Base-by-base conservation (phyloP, 2,329 filamentous ascomycete genomes). In the Fusarium albosuccineum region DNA sequence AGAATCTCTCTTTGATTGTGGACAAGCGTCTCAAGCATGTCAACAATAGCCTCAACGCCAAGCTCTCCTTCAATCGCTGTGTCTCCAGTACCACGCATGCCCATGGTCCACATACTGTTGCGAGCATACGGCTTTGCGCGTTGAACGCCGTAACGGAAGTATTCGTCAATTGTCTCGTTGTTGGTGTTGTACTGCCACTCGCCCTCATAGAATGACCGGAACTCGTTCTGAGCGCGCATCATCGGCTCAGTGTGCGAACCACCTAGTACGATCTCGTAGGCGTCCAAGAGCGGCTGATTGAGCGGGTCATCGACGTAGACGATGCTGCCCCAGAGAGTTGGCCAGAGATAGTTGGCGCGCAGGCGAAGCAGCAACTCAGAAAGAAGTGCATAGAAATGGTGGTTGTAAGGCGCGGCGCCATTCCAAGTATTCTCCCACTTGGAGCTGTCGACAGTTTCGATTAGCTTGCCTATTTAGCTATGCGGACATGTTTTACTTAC, bases 281-380 rank as follows among this genome's bases (percentile, higher is more conserved):
- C 89, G 70, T 93, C 89, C 0, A 91, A 89, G 6, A 92, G 82
- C 0, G 88, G 86, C 73, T 92, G 89, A 68, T 89, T 93, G 30
- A 84, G 82, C 3, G 86, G 82, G 72, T 93, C 91, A 63, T 93
- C 91, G 2, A 92, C 85, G 72, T 89, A 87, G 72, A 93, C 91
- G 83, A 92, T 92, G 66, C 84, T 86, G 6, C 84, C 86, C 91
- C 91, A 93, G 74, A 87, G 82, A 1, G 90, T 86, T 0, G 91
- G 91, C 91, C 91, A 93, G 50, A 93, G 80, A 71, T 92, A 93
- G 76, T 93, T 93, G 14, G 91, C 91, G 37, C 87, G 85, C 29
- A 91, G 82, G 7, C 91, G 85, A 6, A 93, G 85, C 2, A 93
- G 79, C 1, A 93, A 81, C 78, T 93, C 91, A 64, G 92, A 92